Evolutionary conservation across 768 basidiomycete genomes (phyloP).

Genomic region (Leccinum barrowsii): DNA sequence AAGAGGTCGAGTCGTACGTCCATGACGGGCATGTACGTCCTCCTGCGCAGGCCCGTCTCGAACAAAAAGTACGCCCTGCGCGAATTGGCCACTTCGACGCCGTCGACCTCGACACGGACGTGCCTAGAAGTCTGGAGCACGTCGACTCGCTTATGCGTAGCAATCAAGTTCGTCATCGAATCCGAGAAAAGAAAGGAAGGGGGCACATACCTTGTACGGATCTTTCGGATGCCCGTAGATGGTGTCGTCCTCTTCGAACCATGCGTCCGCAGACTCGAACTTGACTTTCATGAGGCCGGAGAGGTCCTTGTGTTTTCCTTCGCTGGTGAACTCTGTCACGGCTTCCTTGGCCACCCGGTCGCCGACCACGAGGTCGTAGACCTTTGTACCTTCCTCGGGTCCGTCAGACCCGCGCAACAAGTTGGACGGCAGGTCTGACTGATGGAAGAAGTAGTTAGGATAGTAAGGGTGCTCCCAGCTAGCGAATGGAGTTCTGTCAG

Average conservation of each 20-base stretch:
- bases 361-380: conserved; percentile 48
- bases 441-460: conserved; percentile 53
- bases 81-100: conserved; percentile 62
- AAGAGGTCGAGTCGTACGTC: conserved; percentile 53
- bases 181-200: neutral
- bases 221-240: conserved; percentile 62
- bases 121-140: conserved; percentile 58
- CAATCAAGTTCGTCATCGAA: neutral
- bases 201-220: conserved; percentile 58
- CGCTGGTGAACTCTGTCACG: conserved; percentile 31
- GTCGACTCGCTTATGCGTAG: conserved; percentile 49
- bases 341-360: conserved; percentile 38
- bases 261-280: conserved; percentile 52
- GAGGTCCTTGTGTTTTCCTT: conserved; percentile 34
- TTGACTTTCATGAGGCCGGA: conserved; percentile 46
- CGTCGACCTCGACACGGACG: conserved; percentile 55
- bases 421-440: conserved; percentile 41
- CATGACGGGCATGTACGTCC: conserved; percentile 59
- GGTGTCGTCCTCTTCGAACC: conserved; percentile 70
- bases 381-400: conserved; percentile 30
- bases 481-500: neutral
- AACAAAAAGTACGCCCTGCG: conserved; percentile 50
- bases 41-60: conserved; percentile 53
- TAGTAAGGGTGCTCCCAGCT: conserved; percentile 58
- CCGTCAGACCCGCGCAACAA: conserved; percentile 35